These are phyloP conservation scores for Nepenthes alata DNA, from an alignment of 179 eudicot genomes.

Conservation along the genomic window DNA sequence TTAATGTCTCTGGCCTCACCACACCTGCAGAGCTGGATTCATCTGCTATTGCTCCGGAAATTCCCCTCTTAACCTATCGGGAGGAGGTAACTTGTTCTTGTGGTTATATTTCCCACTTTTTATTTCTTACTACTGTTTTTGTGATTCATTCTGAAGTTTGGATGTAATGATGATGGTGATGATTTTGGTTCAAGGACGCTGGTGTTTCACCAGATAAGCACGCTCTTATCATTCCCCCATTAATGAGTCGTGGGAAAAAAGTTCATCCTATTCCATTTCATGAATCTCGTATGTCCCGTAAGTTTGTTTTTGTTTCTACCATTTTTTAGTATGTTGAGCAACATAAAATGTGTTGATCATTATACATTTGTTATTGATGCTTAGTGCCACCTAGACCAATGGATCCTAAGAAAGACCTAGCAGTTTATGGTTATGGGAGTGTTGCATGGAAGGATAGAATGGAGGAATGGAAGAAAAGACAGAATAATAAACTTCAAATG, in stretches of 20 bases:
- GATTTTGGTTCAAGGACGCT: constrained; percentile 42
- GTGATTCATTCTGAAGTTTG: background rate
- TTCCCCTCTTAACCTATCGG: constrained; percentile 80
- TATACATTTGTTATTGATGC: constrained; percentile 1
- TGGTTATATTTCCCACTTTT: background rate
- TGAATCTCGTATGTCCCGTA: constrained; percentile 68
- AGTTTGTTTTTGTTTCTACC: constrained; percentile 12
- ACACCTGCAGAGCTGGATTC: constrained; percentile 68
- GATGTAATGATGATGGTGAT: background rate
- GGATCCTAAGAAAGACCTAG: constrained; percentile 91
- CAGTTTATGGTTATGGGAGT: constrained; percentile 78
- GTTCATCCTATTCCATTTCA: constrained; percentile 59
- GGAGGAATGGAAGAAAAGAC: constrained; percentile 94
- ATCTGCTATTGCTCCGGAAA: constrained; percentile 31
- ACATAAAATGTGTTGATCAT: background rate
- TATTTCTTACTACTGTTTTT: background rate
- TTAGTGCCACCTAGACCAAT: constrained; percentile 73
- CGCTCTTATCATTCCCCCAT: constrained; percentile 76
- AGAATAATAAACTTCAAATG: constrained; percentile 61
- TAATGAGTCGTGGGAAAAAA: constrained; percentile 63
- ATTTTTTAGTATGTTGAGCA: background rate
- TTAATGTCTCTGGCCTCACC: constrained; percentile 58
- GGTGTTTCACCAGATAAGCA: constrained; percentile 75
- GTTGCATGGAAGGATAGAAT: constrained; percentile 99
- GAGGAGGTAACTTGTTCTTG: constrained; percentile 40